phyloP scores from a whole-genome alignment of 108 stramenopile genomes.

The Skeletonema potamos region DNA sequence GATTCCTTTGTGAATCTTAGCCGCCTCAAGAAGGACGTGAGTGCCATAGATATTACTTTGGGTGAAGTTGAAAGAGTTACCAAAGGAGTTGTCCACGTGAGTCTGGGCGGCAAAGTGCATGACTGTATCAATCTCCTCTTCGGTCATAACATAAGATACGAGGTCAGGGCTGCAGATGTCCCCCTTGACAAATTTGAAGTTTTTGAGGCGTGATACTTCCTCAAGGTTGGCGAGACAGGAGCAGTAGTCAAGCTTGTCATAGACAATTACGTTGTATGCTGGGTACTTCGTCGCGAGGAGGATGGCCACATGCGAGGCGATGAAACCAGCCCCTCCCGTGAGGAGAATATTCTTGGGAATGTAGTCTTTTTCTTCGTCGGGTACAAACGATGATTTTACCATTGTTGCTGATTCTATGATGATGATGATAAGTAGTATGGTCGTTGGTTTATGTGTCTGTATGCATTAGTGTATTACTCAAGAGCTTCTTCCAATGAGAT shows the following conservation, averaged over 20 bases:
- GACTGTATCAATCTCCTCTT: conserved; percentile 96
- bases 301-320: conserved; percentile 95
- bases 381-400: conserved; percentile 34
- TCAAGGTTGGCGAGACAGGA: conserved; percentile 94
- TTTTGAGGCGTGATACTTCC: conserved; percentile 76
- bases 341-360: conserved; percentile 92
- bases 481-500: too few species aligned
- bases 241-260: conserved; percentile 98
- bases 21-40: conserved; percentile 97
- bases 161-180: conserved; percentile 94
- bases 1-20: conserved; percentile 83
- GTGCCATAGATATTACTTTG: conserved; percentile 98
- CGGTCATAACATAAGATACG: conserved; percentile 89
- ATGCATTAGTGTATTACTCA: too few species aligned
- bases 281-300: conserved; percentile 95
- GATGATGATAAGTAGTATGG: background rate
- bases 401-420: conserved; percentile 7
- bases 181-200: conserved; percentile 98
- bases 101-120: conserved; percentile 99
- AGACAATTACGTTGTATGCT: conserved; percentile 94
- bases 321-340: conserved; percentile 97
- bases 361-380: conserved; percentile 54
- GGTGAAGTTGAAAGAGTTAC: conserved; percentile 99
- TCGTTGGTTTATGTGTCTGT: background rate
- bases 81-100: conserved; percentile 98